phyloP scores from a whole-genome alignment of 371 early-diverging fungal genomes.

The Apophysomyces variabilis region DNA sequence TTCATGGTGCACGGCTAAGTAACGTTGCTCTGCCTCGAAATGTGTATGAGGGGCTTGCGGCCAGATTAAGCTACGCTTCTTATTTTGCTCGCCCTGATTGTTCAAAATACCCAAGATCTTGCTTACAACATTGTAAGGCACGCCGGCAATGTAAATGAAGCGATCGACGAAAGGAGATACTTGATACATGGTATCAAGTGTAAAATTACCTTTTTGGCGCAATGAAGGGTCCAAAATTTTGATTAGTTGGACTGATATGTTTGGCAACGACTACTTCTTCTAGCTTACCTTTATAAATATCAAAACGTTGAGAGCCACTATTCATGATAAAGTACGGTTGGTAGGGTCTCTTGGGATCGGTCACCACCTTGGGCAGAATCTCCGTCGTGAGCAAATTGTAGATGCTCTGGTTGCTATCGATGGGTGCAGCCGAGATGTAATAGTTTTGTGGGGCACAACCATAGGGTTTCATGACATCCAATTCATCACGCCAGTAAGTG shows the following conservation, averaged over 20 bases:
- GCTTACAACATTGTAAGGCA: conserved; percentile 37
- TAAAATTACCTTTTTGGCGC: conserved; percentile 47
- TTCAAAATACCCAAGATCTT: conserved; percentile 58
- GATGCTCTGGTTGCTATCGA: conserved; percentile 43
- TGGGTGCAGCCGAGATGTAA: conserved; percentile 45
- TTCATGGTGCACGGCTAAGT: background rate
- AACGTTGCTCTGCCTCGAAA: background rate
- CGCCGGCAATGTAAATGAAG: conserved; percentile 41
- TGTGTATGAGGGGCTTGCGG: conserved; percentile 26
- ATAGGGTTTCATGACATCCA: conserved; percentile 35
- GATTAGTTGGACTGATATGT: too few relatives aligned
- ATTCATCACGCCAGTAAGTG: conserved; percentile 34
- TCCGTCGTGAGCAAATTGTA: conserved; percentile 34
- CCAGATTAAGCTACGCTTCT: conserved; percentile 53
- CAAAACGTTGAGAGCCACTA: conserved; percentile 55
- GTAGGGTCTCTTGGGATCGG: conserved; percentile 41
- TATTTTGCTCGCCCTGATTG: conserved; percentile 56
- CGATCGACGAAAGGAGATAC: conserved; percentile 55
- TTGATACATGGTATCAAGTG: conserved; percentile 53
- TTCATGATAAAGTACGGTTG: conserved; percentile 49
- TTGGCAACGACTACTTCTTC: background rate
- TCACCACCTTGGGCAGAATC: conserved; percentile 24
- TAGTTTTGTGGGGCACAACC: conserved; percentile 65
- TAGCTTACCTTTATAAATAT: conserved; percentile 43
- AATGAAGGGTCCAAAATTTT: background rate